Conservation (phyloP, 164 flowering plant species). For the Cinnamomum chago region DNA sequence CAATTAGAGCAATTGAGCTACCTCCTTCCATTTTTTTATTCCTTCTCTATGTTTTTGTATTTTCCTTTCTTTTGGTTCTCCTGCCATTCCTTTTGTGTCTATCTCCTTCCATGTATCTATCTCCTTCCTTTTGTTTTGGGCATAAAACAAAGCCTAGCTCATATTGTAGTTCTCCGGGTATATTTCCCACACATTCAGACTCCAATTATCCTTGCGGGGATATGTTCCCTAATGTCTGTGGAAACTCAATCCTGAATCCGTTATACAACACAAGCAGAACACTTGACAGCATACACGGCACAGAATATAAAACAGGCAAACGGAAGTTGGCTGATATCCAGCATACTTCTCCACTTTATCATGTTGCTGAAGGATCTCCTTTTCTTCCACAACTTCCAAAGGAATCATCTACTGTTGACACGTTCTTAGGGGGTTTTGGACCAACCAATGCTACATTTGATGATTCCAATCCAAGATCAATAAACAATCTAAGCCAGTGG, state of each 20-base stretch:
- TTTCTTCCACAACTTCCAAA: constrained; percentile 16
- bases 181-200: constrained; percentile 16
- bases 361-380: constrained; percentile 5
- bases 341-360: constrained; percentile 13
- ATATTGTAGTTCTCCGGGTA: constrained; percentile 12
- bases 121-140: too few relatives aligned
- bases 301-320: constrained; percentile 9
- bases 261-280: constrained; percentile 6
- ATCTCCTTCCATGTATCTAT: too few relatives aligned
- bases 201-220: constrained; percentile 12
- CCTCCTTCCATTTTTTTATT: too few relatives aligned
- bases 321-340: constrained; percentile 9
- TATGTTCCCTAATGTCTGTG: constrained; percentile 15
- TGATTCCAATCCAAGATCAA: constrained; percentile 12
- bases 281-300: constrained; percentile 1
- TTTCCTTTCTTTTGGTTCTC: too few relatives aligned
- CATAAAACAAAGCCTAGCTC: too few relatives aligned
- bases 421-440: constrained; percentile 18
- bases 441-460: constrained; percentile 15
- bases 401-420: constrained; percentile 13
- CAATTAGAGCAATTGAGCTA: too few relatives aligned
- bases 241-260: constrained; percentile 15
- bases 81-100: too few relatives aligned
- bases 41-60: too few relatives aligned
- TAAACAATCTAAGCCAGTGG: constrained; percentile 39